These are phyloP conservation scores for Cercospora janseana DNA, from an alignment of 2,329 filamentous ascomycete genomes.

Conservation along the genomic window DNA sequence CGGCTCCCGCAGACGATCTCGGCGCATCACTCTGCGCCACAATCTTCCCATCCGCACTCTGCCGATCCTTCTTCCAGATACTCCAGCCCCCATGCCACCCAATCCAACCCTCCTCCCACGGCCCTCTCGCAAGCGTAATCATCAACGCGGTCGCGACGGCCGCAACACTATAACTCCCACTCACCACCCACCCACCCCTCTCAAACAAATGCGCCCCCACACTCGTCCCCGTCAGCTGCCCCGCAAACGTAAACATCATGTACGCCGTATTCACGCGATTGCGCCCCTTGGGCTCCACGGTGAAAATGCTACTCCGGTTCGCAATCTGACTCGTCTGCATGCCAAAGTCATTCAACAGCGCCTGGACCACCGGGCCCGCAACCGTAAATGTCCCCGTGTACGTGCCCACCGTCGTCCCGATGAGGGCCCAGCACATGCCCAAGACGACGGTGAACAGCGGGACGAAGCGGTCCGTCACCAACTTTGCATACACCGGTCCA, in stretches of 20 bases:
- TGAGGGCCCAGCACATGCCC: conserved; percentile 58
- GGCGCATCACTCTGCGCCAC: conserved; percentile 16
- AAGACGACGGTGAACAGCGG: conserved; percentile 67
- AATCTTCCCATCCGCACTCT: conserved; percentile 41
- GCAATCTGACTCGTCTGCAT: conserved; percentile 72
- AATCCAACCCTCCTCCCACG: conserved; percentile 58
- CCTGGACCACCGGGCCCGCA: conserved; percentile 70
- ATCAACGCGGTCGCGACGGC: conserved; percentile 52
- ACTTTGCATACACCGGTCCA: conserved; percentile 67
- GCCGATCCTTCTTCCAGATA: conserved; percentile 43
- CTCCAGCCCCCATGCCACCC: conserved; percentile 61
- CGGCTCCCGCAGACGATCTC: conserved; percentile 14
- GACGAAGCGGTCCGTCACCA: conserved; percentile 68
- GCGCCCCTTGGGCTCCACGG: conserved; percentile 66
- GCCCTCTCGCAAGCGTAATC: conserved; percentile 48
- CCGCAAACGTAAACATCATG: conserved; percentile 73
- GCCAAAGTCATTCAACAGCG: conserved; percentile 68
- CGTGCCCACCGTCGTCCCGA: conserved; percentile 65
- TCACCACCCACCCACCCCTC: conserved; percentile 55
- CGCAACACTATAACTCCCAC: conserved; percentile 57
- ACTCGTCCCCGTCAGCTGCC: conserved; percentile 67
- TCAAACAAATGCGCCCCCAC: conserved; percentile 57
- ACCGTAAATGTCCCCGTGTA: conserved; percentile 65
- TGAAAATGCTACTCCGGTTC: conserved; percentile 68
- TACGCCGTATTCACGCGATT: conserved; percentile 80